Evolutionary conservation across 192 early-diverging fungal genomes (phyloP).

Genomic region (Coemansia sp.): DNA sequence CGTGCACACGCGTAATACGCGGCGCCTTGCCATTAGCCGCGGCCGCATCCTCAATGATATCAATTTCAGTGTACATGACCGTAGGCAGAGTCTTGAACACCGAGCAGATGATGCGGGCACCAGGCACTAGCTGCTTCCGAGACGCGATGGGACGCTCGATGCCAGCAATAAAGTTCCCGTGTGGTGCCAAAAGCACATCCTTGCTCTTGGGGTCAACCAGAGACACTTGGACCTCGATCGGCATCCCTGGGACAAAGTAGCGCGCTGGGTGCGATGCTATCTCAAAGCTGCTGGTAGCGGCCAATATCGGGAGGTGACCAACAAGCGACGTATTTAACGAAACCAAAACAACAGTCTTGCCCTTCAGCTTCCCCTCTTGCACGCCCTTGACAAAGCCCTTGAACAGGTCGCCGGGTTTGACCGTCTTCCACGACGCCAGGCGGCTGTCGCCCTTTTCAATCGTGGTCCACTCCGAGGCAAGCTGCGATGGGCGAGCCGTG

Average conservation of each 20-base stretch:
- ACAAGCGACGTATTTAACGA: constrained; percentile 21
- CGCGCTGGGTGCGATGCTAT: constrained; percentile 18
- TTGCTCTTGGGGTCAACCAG: constrained; percentile 21
- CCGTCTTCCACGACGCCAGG: constrained; percentile 22
- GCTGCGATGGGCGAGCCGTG: constrained; percentile 54
- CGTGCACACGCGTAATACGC: constrained; percentile 47
- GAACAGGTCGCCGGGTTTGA: constrained; percentile 43
- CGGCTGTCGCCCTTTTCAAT: constrained; percentile 16
- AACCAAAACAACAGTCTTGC: constrained; percentile 16
- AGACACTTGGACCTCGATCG: constrained; percentile 46
- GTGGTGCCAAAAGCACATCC: constrained; percentile 17
- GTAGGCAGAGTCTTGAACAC: constrained; percentile 55
- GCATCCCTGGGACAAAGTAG: constrained; percentile 32
- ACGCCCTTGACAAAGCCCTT: constrained; percentile 54
- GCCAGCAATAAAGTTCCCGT: constrained; percentile 58
- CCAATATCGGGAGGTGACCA: constrained; percentile 24
- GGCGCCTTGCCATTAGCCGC: constrained; percentile 5
- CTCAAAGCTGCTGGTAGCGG: constrained; percentile 23
- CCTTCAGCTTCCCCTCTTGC: constrained; percentile 4
- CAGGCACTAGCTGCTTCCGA: constrained; percentile 56
- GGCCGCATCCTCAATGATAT: constrained; percentile 22
- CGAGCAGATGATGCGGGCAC: constrained; percentile 57
- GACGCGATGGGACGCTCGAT: constrained; percentile 37
- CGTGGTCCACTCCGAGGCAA: constrained; percentile 30
- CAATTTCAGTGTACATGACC: constrained; percentile 61